These are phyloP conservation scores for Talaromyces sp. DNA, from an alignment of 2,329 filamentous ascomycete species.

Conservation along the genomic window DNA sequence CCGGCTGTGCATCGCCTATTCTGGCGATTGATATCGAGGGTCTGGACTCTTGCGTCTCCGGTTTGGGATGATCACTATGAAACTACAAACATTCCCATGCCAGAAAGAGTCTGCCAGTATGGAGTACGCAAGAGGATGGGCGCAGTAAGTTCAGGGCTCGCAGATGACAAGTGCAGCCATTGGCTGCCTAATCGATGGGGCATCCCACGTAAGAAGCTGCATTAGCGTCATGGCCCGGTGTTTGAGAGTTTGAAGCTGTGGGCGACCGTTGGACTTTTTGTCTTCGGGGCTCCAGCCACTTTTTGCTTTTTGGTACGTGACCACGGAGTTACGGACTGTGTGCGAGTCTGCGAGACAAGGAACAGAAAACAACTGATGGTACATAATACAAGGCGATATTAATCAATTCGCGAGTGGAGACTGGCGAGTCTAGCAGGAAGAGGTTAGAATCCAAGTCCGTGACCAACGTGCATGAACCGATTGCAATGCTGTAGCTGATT, in stretches of 20 bases:
- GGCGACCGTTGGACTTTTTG: conserved; percentile 7
- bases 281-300: background rate
- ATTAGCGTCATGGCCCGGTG: conserved; percentile 6
- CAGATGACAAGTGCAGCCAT: background rate
- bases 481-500: background rate
- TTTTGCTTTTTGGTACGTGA: background rate
- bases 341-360: background rate
- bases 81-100: background rate
- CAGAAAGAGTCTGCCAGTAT: background rate
- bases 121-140: background rate
- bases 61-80: background rate
- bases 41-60: background rate
- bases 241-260: background rate
- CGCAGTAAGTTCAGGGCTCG: background rate
- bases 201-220: background rate
- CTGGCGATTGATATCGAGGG: background rate
- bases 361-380: background rate
- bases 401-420: background rate
- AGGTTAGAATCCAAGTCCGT: background rate
- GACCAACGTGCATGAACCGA: conserved; percentile 1
- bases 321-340: no score
- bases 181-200: background rate
- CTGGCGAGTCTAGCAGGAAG: background rate
- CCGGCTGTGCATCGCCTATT: background rate
- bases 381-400: background rate